Conservation (phyloP, 768 basidiomycete genomes). For the Suillus fuscotomentosus region DNA sequence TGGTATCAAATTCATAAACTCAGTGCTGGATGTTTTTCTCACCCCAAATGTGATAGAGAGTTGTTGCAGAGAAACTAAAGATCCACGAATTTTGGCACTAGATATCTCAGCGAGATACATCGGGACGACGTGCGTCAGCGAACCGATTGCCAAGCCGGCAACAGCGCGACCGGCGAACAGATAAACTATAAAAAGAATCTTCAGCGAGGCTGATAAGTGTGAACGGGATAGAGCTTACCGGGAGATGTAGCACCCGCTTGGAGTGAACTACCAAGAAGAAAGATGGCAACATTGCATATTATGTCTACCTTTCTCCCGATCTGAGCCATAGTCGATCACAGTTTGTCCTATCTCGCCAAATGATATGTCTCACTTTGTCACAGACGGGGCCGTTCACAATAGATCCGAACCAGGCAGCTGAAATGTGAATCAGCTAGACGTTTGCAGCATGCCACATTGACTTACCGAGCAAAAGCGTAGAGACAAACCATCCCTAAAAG, state of each 20-base stretch:
- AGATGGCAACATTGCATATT: conserved; percentile 28
- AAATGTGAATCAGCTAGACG: conserved; percentile 7
- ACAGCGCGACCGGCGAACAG: conserved; percentile 31
- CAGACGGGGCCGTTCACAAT: conserved; percentile 30
- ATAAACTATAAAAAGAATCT: conserved; percentile 15
- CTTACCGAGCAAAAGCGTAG: conserved; percentile 28
- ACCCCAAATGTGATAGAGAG: conserved; percentile 36
- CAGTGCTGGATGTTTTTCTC: conserved; percentile 8
- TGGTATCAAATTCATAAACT: not conserved
- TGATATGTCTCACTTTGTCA: conserved; percentile 18
- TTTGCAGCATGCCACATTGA: not conserved
- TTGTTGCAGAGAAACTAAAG: conserved; percentile 36
- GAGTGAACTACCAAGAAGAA: conserved; percentile 30
- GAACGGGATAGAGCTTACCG: conserved; percentile 9
- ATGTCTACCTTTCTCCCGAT: conserved; percentile 28
- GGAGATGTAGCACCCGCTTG: conserved; percentile 29
- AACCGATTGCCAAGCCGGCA: conserved; percentile 17
- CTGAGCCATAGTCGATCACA: conserved; percentile 7
- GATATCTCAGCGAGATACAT: conserved; percentile 41
- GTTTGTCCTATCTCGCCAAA: not conserved
- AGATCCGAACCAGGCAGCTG: conserved; percentile 32
- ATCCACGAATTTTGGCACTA: conserved; percentile 36
- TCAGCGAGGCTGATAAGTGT: not conserved
- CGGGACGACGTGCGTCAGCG: conserved; percentile 23
- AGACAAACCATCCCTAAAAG: conserved; percentile 32